Conservation (phyloP, 2,329 filamentous ascomycete genomes). For the Penicillium decumbens region DNA sequence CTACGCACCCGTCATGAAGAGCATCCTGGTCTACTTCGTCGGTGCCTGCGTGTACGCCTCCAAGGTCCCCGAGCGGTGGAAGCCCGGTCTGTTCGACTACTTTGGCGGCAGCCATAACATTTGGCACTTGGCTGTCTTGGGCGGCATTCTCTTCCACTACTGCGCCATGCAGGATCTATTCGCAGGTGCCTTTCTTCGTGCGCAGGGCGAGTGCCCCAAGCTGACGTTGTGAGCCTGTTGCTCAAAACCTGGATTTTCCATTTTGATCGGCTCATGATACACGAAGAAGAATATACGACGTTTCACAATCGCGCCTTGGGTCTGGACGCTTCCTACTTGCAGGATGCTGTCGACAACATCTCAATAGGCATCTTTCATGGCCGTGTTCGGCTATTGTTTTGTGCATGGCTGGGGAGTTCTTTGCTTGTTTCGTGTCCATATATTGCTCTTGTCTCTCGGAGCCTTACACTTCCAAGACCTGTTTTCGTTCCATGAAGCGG, state of each 20-base stretch:
- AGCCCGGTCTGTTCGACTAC: conserved; percentile 90
- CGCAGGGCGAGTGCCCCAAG: conserved; percentile 47
- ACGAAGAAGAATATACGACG: background rate
- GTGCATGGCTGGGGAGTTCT: conserved; percentile 21
- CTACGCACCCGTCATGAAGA: conserved; percentile 82
- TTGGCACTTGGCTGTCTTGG: conserved; percentile 91
- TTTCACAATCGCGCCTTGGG: conserved; percentile 3
- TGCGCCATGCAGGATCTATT: conserved; percentile 95
- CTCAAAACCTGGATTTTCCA: conserved; percentile 4
- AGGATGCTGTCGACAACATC: background rate
- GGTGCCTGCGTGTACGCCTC: conserved; percentile 86
- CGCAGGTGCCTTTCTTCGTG: conserved; percentile 66
- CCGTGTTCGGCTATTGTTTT: conserved; percentile 5
- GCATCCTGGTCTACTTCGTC: conserved; percentile 74
- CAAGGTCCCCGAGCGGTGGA: conserved; percentile 90
- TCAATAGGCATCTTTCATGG: conserved; percentile 7
- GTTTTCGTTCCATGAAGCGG: background rate
- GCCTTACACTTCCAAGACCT: background rate
- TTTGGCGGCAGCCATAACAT: conserved; percentile 93
- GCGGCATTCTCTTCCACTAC: conserved; percentile 97
- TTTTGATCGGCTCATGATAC: conserved; percentile 7
- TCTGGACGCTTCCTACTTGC: background rate
- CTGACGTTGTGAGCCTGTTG: conserved; percentile 20
- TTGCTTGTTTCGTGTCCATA: conserved; percentile 7
- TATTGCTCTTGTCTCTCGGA: background rate